Base-by-base conservation (phyloP, 2,329 filamentous ascomycete species). In the Graphilbum sp. region DNA sequence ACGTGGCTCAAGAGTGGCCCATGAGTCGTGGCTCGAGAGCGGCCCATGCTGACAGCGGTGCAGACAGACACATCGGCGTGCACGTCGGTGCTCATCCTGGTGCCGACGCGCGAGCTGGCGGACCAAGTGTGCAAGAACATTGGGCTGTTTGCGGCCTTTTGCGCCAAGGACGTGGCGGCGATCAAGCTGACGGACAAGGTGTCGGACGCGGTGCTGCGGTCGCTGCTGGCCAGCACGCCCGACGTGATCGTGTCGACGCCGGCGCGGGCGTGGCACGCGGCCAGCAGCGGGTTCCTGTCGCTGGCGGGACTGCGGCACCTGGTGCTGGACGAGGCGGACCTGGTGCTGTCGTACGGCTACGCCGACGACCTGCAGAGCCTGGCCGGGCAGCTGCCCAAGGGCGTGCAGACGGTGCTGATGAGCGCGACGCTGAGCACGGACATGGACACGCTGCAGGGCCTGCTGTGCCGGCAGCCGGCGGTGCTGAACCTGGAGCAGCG, bases 161-260 rank as follows among this genome's bases (percentile, higher is more conserved):
- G 86, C 57, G 76, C 79, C 30, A 87, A 92, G 54, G 79, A 88
- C 43, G 66, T 96, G 16, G 73, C 79, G 41, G 75, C 76, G 32
- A 75, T 87, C 52, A 96, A 95, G 54, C 66, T 98, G 39, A 88
- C 86, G 17, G 81, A 90, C 52, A 92, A 92, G 54, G 77, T 94
- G 29, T 84, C 86, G 32, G 84, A 92, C 49, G 79, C 79, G 3
- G 90, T 96, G 1, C 85, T 92, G 54, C 74, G 82, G 44, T 84
- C 87, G 0, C 73, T 94, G 44, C 72, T 98, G 32, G 78, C 85
- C 38, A 86, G 86, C 53, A 72, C 70, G 2, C 90, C 90, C 9
- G 87, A 98, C 50, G 72, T 98, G 40, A 75, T 98, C 36, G 76
- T 98, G 33, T 82, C 87, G 1, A 98, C 92, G 0, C 90, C 90